Evolutionary conservation across 2,329 filamentous ascomycete species (phyloP).

Genomic region (Nigrospora osmanthi): DNA sequence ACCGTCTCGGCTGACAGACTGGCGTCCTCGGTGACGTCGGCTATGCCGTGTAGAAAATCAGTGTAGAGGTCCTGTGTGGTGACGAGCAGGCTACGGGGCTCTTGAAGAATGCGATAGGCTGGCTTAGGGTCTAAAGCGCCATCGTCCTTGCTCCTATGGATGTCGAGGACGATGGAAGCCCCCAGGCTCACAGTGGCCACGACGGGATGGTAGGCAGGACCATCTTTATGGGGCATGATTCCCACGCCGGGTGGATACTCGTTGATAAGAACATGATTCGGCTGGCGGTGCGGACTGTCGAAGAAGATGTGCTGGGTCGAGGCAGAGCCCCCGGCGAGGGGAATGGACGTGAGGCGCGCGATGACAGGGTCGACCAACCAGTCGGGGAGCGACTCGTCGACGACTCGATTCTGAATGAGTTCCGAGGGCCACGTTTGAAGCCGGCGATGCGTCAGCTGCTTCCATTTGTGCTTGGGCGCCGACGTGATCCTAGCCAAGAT

Average conservation of each 20-base stretch:
- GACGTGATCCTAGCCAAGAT: constrained; percentile 62
- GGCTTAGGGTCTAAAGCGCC: constrained; percentile 46
- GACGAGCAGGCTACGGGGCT: constrained; percentile 72
- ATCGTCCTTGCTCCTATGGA: constrained; percentile 58
- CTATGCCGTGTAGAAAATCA: constrained; percentile 68
- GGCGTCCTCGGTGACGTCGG: constrained; percentile 57
- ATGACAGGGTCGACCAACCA: constrained; percentile 71
- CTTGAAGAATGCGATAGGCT: constrained; percentile 62
- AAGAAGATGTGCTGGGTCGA: constrained; percentile 38
- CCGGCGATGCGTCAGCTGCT: constrained; percentile 76
- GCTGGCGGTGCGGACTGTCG: constrained; percentile 62
- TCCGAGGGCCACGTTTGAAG: constrained; percentile 87
- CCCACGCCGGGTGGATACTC: constrained; percentile 82
- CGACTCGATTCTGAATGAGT: constrained; percentile 68
- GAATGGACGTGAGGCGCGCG: constrained; percentile 46
- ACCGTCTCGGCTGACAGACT: constrained; percentile 53
- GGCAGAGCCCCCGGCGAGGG: constrained; percentile 21
- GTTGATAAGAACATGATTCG: constrained; percentile 92
- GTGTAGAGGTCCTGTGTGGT: constrained; percentile 63
- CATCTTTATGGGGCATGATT: constrained; percentile 98
- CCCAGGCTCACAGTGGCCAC: constrained; percentile 89
- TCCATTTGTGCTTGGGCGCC: constrained; percentile 74
- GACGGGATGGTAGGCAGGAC: constrained; percentile 74
- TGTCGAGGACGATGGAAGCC: constrained; percentile 66
- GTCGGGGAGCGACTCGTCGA: constrained; percentile 63